These are phyloP conservation scores for Hyaloscypha finlandica DNA, from an alignment of 495 filamentous ascomycete genomes.

Conservation along the genomic window DNA sequence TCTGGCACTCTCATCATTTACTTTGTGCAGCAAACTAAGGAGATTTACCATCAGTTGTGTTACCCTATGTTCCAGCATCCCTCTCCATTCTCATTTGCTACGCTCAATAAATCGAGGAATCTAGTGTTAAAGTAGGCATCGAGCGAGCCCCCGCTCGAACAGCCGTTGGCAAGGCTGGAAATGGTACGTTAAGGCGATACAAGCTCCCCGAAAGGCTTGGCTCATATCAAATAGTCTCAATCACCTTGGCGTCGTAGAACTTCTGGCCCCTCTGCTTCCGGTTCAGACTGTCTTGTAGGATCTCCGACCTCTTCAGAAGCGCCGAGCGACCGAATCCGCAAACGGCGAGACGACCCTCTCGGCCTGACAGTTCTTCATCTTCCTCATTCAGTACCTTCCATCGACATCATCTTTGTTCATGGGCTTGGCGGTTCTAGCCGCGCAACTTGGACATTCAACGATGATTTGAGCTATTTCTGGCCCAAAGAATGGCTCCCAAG, in stretches of 20 bases:
- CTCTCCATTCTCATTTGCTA: slow-evolving; percentile 1
- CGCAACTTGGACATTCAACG: slow-evolving; percentile 37
- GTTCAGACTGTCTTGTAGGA: slow-evolving; percentile 1
- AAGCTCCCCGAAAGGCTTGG: neutral
- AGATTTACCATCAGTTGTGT: neutral
- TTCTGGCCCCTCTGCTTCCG: slow-evolving; percentile 2
- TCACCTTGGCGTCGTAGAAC: slow-evolving; percentile 7
- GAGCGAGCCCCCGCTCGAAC: neutral
- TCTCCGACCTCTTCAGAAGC: slow-evolving; percentile 9
- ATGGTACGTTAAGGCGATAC: slow-evolving; percentile 7
- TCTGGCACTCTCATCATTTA: slow-evolving; percentile 5
- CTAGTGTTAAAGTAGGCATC: neutral
- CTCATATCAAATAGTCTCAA: slow-evolving; percentile 11
- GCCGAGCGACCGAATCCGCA: slow-evolving; percentile 2
- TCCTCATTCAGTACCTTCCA: slow-evolving; percentile 23
- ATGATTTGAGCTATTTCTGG: slow-evolving; percentile 37
- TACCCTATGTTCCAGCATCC: neutral
- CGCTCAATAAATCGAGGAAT: neutral
- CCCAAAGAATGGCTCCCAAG: slow-evolving; percentile 38
- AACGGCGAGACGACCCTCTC: slow-evolving; percentile 22
- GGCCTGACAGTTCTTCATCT: slow-evolving; percentile 36
- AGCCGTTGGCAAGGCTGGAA: neutral
- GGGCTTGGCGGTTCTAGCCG: slow-evolving; percentile 39
- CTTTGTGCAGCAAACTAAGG: neutral
- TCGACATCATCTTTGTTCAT: slow-evolving; percentile 39